Evolutionary conservation across 495 filamentous ascomycete species (phyloP).

Genomic region (Lophiostoma macrostomum): DNA sequence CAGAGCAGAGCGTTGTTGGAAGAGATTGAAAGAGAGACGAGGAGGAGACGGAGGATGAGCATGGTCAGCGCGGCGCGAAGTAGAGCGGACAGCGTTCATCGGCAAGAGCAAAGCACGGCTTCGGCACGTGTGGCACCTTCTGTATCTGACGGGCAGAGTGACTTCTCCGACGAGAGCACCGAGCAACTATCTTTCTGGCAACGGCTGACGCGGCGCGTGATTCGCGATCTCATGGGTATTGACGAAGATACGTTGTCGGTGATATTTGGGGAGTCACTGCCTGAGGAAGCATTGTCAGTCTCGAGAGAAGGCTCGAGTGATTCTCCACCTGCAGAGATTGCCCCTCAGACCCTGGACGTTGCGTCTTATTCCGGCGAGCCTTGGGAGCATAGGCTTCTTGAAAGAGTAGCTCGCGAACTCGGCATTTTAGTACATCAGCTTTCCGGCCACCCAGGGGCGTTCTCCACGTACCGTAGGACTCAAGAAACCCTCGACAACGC

Average conservation of each 20-base stretch:
- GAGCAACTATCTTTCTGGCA: constrained; percentile 69
- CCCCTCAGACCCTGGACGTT: constrained; percentile 42
- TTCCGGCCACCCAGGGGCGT: constrained; percentile 75
- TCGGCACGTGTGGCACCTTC: constrained; percentile 29
- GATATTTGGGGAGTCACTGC: constrained; percentile 80
- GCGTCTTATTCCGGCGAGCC: constrained; percentile 27
- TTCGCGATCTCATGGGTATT: constrained; percentile 85
- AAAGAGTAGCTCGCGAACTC: constrained; percentile 81
- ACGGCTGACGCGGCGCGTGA: constrained; percentile 77
- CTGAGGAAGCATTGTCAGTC: constrained; percentile 51
- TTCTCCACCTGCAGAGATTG: constrained; percentile 35
- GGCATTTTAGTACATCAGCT: constrained; percentile 79
- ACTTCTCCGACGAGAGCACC: constrained; percentile 35
- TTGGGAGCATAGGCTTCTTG: constrained; percentile 76
- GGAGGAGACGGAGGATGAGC: constrained; percentile 49
- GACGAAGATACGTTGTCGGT: constrained; percentile 80
- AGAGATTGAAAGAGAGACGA: constrained; percentile 82
- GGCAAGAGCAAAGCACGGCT: constrained; percentile 12
- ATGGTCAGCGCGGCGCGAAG: constrained; percentile 40
- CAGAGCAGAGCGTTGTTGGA: constrained; percentile 81
- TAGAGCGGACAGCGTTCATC: constrained; percentile 30
- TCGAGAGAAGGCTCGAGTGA: constrained; percentile 18
- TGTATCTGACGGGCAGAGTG: constrained; percentile 34
- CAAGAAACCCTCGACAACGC: constrained; percentile 48
- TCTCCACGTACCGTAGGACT: constrained; percentile 63